Evolutionary conservation across 1,139 yeast genomes (phyloP).

Genomic region (Candida anutae): DNA sequence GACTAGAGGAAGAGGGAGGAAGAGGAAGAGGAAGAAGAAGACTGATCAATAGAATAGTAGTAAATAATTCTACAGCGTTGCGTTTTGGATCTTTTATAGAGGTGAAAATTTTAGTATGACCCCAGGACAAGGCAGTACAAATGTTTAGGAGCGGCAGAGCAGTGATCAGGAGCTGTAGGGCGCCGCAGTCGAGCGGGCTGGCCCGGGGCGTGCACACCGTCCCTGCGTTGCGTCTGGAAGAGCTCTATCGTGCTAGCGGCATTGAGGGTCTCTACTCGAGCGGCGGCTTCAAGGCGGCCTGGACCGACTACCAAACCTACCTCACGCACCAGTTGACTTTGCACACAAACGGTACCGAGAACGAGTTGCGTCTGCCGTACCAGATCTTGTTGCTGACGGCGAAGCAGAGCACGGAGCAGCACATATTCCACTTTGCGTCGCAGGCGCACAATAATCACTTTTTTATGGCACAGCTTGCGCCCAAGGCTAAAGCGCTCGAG

Average conservation of each 20-base stretch:
- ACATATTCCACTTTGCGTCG: slow-evolving; percentile 79
- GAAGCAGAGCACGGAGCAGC: slow-evolving; percentile 58
- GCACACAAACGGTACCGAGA: slow-evolving; percentile 69
- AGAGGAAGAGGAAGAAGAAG: too few relatives aligned
- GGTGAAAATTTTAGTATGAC: too few relatives aligned
- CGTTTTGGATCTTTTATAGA: too few relatives aligned
- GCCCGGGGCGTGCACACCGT: slow-evolving; percentile 51
- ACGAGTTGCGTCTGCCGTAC: slow-evolving; percentile 72
- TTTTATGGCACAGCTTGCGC: slow-evolving; percentile 61
- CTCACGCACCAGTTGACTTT: slow-evolving; percentile 64
- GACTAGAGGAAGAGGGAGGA: too few relatives aligned
- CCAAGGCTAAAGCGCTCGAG: slow-evolving; percentile 21
- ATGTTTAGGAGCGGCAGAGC: slow-evolving; percentile 4
- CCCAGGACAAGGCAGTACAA: too few relatives aligned
- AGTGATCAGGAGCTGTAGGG: slow-evolving; percentile 1
- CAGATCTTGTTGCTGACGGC: slow-evolving; percentile 72
- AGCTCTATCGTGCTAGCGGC: slow-evolving; percentile 39
- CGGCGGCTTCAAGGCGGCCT: slow-evolving; percentile 61
- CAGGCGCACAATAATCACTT: slow-evolving; percentile 91
- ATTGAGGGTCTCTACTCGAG: slow-evolving; percentile 67
- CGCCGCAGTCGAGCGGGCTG: neutral
- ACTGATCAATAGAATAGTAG: too few relatives aligned
- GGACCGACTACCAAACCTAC: slow-evolving; percentile 74
- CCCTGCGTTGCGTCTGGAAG: slow-evolving; percentile 46
- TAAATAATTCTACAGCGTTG: too few relatives aligned